Evolutionary conservation across 2,329 filamentous ascomycete genomes (phyloP).

Genomic region (Magnaporthiopsis incrustans): DNA sequence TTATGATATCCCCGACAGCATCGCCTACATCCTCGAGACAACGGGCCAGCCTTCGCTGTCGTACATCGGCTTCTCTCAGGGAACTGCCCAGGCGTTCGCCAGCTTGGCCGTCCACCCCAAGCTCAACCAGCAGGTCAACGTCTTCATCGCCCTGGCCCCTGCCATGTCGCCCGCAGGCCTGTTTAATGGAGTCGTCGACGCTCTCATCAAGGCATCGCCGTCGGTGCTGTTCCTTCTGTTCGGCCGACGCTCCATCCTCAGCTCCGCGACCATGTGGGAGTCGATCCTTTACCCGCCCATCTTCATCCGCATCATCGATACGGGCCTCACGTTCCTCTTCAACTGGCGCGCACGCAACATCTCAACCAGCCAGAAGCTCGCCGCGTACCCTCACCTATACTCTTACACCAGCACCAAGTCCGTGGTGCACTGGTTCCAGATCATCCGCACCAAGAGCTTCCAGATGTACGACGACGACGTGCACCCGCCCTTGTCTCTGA

Average conservation of each 20-base stretch:
- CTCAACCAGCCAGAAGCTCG: constrained; percentile 77
- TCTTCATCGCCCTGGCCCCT: constrained; percentile 91
- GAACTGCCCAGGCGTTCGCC: constrained; percentile 93
- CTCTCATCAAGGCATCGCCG: constrained; percentile 86
- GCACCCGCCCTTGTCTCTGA: constrained; percentile 58
- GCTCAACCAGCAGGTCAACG: constrained; percentile 86
- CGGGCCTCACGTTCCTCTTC: constrained; percentile 74
- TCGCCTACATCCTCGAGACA: constrained; percentile 79
- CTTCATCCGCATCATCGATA: constrained; percentile 81
- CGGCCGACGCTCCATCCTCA: constrained; percentile 82
- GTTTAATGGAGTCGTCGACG: constrained; percentile 83
- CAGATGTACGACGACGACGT: constrained; percentile 98
- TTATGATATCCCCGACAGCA: constrained; percentile 92
- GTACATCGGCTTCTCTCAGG: constrained; percentile 96
- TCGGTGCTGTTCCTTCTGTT: constrained; percentile 90
- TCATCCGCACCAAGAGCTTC: constrained; percentile 91
- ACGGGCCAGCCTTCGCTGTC: constrained; percentile 79
- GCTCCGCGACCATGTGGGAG: constrained; percentile 95
- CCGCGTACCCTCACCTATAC: constrained; percentile 91
- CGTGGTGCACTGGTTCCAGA: constrained; percentile 99
- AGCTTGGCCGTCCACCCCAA: constrained; percentile 85
- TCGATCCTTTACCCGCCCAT: constrained; percentile 90
- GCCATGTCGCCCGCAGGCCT: constrained; percentile 94
- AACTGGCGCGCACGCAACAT: constrained; percentile 86
- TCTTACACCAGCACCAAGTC: constrained; percentile 95